phyloP scores from a whole-genome alignment of 2,329 filamentous ascomycete genomes.

The Sarocladiaceae sp. region DNA sequence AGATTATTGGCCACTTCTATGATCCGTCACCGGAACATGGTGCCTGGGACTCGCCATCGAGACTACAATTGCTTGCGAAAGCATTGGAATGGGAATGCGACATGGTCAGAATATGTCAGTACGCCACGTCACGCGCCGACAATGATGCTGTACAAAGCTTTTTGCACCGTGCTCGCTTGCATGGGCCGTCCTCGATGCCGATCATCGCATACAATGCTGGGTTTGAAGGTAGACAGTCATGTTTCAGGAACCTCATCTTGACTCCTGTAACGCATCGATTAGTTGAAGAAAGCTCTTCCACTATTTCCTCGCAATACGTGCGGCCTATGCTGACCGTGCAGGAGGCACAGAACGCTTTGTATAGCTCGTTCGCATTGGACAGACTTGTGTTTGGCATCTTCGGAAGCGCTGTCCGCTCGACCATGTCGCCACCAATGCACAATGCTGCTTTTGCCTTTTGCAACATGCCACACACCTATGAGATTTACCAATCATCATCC shows the following conservation, averaged over 20 bases:
- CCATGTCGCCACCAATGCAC: slow-evolving; percentile 60
- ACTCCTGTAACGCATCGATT: slow-evolving; percentile 22
- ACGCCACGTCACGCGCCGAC: slow-evolving; percentile 41
- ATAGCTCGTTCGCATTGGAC: slow-evolving; percentile 51
- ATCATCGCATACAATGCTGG: slow-evolving; percentile 50
- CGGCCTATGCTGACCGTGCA: slow-evolving; percentile 17
- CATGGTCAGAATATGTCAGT: slow-evolving; percentile 46
- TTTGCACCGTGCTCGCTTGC: slow-evolving; percentile 32
- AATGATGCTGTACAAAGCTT: slow-evolving; percentile 47
- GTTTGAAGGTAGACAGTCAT: slow-evolving; percentile 44
- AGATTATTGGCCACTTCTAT: slow-evolving; percentile 41
- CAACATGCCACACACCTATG: slow-evolving; percentile 55
- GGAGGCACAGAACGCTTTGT: slow-evolving; percentile 35
- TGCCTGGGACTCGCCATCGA: slow-evolving; percentile 32
- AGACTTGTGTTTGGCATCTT: slow-evolving; percentile 58
- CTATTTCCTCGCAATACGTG: background rate
- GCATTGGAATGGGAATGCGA: slow-evolving; percentile 40
- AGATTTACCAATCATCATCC: slow-evolving; percentile 46
- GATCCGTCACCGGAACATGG: slow-evolving; percentile 18
- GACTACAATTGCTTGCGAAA: slow-evolving; percentile 16
- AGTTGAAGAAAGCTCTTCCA: background rate
- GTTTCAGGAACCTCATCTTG: slow-evolving; percentile 50
- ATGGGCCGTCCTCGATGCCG: slow-evolving; percentile 29
- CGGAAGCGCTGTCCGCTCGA: slow-evolving; percentile 54
- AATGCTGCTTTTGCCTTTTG: slow-evolving; percentile 54